Evolutionary conservation across 2,329 filamentous ascomycete genomes (phyloP).

Genomic region (Fusarium annulatum): DNA sequence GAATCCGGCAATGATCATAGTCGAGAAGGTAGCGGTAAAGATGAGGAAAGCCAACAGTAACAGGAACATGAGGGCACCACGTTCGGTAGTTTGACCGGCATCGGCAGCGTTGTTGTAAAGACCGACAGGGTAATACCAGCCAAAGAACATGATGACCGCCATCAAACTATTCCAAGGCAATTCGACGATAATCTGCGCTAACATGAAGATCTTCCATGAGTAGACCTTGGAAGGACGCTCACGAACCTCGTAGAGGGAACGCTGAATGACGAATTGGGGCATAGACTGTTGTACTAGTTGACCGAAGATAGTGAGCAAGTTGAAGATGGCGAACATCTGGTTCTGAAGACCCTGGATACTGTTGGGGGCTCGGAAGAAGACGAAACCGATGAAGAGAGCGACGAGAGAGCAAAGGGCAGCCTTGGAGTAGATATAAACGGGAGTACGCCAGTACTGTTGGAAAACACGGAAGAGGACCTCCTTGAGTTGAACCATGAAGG

Average conservation of each 20-base stretch:
- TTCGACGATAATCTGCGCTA: conserved; percentile 85
- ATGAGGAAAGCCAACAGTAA: conserved; percentile 80
- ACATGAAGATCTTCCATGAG: conserved; percentile 86
- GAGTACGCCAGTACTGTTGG: conserved; percentile 92
- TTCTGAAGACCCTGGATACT: conserved; percentile 84
- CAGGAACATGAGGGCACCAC: conserved; percentile 83
- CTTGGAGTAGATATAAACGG: conserved; percentile 90
- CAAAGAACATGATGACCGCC: conserved; percentile 80
- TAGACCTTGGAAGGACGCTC: conserved; percentile 88
- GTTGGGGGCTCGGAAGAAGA: conserved; percentile 78
- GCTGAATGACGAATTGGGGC: conserved; percentile 86
- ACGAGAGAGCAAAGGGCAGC: conserved; percentile 71
- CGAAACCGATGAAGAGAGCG: conserved; percentile 83
- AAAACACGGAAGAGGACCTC: conserved; percentile 81
- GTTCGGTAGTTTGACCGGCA: conserved; percentile 71
- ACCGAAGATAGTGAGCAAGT: conserved; percentile 84
- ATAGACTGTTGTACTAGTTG: conserved; percentile 83
- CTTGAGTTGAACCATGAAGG: conserved; percentile 74
- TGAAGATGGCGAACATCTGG: conserved; percentile 88
- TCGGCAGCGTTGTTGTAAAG: conserved; percentile 76
- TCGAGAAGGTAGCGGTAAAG: conserved; percentile 84
- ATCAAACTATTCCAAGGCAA: conserved; percentile 85
- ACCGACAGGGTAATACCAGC: conserved; percentile 88
- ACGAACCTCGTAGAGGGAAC: conserved; percentile 84
- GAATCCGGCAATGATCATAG: conserved; percentile 77